Percentiles rank a stretch among this genome's conserved stretches.
phyloP scores from a whole-genome alignment of 805 yeast species.

The Cyberlindnera nakhonratchasimensis region DNA sequence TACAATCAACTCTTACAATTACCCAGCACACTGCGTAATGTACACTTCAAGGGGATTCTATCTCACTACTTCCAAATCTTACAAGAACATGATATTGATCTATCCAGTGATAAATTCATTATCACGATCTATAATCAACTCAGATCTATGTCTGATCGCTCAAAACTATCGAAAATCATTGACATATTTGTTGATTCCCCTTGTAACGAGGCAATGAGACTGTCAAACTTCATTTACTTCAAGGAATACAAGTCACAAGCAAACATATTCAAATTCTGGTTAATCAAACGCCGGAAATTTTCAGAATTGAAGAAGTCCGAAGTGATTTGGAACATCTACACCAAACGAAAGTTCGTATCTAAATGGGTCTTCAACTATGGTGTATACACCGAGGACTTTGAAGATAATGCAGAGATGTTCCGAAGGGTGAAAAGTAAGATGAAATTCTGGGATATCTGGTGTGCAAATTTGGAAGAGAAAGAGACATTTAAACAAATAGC shows the following conservation, averaged over 20 bases:
- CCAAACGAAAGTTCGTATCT: slow-evolving; percentile 15
- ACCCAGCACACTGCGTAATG: slow-evolving; percentile 6
- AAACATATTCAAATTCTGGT: slow-evolving; percentile 18
- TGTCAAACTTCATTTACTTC: slow-evolving; percentile 22
- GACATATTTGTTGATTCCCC: slow-evolving; percentile 23
- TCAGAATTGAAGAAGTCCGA: slow-evolving; percentile 17
- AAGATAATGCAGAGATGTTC: slow-evolving; percentile 22
- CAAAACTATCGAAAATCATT: slow-evolving; percentile 19
- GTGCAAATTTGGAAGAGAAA: slow-evolving; percentile 12
- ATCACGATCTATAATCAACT: slow-evolving; percentile 26
- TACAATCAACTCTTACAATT: slow-evolving; percentile 8
- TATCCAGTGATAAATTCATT: slow-evolving; percentile 20
- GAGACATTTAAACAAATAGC: slow-evolving; percentile 14
- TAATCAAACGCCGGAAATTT: slow-evolving; percentile 19
- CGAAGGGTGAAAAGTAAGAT: slow-evolving; percentile 12
- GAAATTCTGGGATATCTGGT: slow-evolving; percentile 24
- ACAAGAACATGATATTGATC: slow-evolving; percentile 16
- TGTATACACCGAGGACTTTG: slow-evolving; percentile 17
- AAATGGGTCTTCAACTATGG: slow-evolving; percentile 15
- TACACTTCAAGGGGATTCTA: slow-evolving; percentile 22
- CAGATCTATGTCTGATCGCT: neutral
- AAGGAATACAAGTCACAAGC: slow-evolving; percentile 9
- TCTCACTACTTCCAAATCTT: slow-evolving; percentile 17
- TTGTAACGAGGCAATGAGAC: slow-evolving; percentile 25
- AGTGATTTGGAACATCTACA: slow-evolving; percentile 19